Percentiles rank a stretch among this genome's conserved stretches.
phyloP scores from a whole-genome alignment of 2,329 filamentous ascomycete species.

The Cladorrhinum sp. region DNA sequence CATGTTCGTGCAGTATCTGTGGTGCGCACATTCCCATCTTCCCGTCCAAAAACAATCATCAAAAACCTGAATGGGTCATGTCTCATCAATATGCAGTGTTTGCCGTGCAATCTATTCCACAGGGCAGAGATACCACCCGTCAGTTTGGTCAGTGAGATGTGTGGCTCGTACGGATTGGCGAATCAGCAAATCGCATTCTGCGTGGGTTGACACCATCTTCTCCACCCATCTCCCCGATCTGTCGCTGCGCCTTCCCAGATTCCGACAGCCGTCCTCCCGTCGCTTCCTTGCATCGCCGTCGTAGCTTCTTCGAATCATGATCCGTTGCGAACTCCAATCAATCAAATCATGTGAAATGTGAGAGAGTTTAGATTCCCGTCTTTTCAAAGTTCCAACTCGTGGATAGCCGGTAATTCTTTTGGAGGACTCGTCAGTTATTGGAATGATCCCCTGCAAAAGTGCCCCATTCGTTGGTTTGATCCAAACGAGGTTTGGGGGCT shows the following conservation, averaged over 20 bases:
- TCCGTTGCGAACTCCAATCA: background rate
- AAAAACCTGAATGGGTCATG: background rate
- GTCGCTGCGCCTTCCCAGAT: slow-evolving; percentile 7
- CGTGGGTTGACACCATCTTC: slow-evolving; percentile 2
- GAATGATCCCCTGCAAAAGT: background rate
- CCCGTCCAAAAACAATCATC: background rate
- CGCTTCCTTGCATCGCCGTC: slow-evolving; percentile 2
- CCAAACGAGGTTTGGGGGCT: slow-evolving; percentile 9
- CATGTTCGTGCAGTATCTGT: background rate
- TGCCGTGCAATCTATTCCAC: background rate
- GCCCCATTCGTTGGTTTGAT: background rate
- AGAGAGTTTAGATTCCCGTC: background rate
- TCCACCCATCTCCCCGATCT: slow-evolving; percentile 7
- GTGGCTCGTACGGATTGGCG: slow-evolving; percentile 10
- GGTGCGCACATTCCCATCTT: background rate
- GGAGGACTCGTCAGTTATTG: background rate
- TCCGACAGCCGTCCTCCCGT: slow-evolving; percentile 11
- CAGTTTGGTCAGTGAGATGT: slow-evolving; percentile 4
- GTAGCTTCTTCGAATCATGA: background rate
- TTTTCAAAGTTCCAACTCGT: background rate
- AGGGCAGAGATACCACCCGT: background rate
- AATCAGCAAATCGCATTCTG: background rate
- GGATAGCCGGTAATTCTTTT: background rate
- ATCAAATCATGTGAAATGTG: no score
- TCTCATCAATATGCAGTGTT: background rate